A percentile compares a stretch with the other conserved stretches of the same genome.
Conservation (phyloP, 2,329 filamentous ascomycete species). For the Anisogramma anomala region DNA sequence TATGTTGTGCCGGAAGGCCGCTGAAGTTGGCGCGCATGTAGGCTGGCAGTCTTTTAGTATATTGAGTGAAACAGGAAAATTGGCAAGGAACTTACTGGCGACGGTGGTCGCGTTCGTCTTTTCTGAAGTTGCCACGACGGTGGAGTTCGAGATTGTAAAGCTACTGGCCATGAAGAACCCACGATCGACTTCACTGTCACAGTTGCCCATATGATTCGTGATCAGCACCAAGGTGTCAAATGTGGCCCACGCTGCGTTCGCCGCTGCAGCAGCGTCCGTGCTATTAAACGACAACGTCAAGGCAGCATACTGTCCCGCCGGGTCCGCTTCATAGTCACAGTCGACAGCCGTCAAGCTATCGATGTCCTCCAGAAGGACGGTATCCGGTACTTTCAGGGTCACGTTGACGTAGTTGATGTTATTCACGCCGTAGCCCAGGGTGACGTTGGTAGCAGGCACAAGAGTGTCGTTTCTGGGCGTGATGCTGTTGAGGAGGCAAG, state of each 20-base stretch:
- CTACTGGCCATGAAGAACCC: constrained; percentile 8
- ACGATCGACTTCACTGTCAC: constrained; percentile 8
- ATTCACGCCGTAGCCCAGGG: constrained; percentile 4
- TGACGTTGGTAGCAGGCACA: constrained; percentile 1
- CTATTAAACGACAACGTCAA: constrained; percentile 6
- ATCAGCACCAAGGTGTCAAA: constrained; percentile 6
- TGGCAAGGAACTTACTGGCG: background rate
- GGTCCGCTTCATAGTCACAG: too few species aligned
- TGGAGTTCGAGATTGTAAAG: background rate
- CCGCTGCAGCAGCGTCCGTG: background rate
- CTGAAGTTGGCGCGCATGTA: constrained; percentile 9
- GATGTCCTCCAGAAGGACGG: constrained; percentile 8
- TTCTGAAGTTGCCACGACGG: constrained; percentile 2
- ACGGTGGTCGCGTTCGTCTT: constrained; percentile 1
- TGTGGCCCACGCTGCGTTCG: constrained; percentile 4
- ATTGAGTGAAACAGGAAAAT: too few species aligned
- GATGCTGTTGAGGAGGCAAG: background rate
- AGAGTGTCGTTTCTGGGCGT: background rate
- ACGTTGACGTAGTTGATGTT: constrained; percentile 6
- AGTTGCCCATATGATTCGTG: constrained; percentile 9
- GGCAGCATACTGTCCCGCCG: too few species aligned
- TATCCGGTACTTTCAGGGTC: constrained; percentile 1
- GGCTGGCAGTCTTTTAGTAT: background rate
- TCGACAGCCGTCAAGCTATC: constrained; percentile 2
- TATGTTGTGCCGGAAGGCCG: constrained; percentile 4